A percentile compares a stretch with the other conserved stretches of the same genome.
Evolutionary conservation across 306 rosid genomes (phyloP).

Genomic region (Canavalia gladiata): DNA sequence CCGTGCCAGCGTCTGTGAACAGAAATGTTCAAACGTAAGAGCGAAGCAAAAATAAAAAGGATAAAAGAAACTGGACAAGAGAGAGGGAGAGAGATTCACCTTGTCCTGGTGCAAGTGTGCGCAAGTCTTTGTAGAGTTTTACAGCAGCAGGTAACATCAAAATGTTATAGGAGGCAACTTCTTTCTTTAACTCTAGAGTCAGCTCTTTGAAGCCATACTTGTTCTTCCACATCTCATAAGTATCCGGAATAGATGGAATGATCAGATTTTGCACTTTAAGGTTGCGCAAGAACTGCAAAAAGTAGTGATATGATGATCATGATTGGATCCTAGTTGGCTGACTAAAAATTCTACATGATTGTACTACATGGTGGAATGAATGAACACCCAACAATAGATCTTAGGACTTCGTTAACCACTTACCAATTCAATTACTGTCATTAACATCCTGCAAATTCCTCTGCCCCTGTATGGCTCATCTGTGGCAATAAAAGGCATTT

Average conservation of each 20-base stretch:
- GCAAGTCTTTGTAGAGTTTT: conserved; percentile 22
- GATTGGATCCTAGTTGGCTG: neutral
- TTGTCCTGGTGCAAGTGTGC: neutral
- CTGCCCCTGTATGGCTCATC: conserved; percentile 18
- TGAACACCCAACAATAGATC: neutral
- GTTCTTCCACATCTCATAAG: conserved; percentile 47
- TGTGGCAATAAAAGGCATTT: conserved; percentile 60
- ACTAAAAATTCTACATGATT: neutral
- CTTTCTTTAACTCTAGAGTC: neutral
- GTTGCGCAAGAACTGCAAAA: conserved; percentile 44
- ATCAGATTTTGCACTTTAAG: conserved; percentile 48
- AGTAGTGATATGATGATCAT: neutral
- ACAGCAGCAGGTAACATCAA: conserved; percentile 51
- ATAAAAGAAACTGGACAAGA: too few relatives aligned
- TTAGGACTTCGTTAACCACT: conserved; percentile 33
- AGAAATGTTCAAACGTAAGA: neutral
- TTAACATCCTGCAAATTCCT: conserved; percentile 47
- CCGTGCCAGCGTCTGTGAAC: neutral
- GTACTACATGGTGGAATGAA: neutral
- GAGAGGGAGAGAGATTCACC: conserved; percentile 3
- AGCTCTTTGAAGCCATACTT: conserved; percentile 39
- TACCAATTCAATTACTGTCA: conserved; percentile 50
- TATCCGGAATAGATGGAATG: conserved; percentile 43
- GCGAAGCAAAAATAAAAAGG: too few relatives aligned
- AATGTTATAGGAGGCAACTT: conserved; percentile 38